phyloP scores from a whole-genome alignment of 257 asterid species.

The Nicotiana tabacum region DNA sequence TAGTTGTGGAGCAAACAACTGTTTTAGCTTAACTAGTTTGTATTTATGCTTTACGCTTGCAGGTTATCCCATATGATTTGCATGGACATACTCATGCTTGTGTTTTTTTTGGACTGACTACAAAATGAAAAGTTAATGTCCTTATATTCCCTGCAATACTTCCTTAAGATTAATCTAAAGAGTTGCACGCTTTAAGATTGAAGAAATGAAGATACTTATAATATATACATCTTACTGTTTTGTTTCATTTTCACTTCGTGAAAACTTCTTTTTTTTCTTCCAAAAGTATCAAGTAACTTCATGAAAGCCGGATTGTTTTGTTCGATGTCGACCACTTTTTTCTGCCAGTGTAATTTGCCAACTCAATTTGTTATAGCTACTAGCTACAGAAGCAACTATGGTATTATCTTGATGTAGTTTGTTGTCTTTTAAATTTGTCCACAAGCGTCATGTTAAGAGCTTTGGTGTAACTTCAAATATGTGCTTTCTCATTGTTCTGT shows the following conservation, averaged over 20 bases:
- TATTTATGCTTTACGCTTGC: background rate
- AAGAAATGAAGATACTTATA: background rate
- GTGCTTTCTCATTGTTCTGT: background rate
- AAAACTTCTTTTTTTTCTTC: background rate
- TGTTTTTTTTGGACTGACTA: background rate
- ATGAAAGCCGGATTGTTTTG: background rate
- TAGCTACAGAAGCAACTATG: background rate
- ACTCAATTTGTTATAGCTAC: background rate
- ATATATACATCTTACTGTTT: background rate
- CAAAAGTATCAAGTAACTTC: background rate
- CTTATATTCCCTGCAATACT: background rate
- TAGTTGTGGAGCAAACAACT: background rate
- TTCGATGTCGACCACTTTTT: background rate
- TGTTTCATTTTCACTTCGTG: background rate
- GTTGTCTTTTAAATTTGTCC: background rate
- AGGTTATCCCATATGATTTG: background rate
- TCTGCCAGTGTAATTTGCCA: background rate
- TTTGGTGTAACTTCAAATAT: background rate
- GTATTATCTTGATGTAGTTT: background rate
- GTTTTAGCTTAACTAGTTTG: background rate
- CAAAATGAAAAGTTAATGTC: background rate
- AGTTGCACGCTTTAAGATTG: background rate
- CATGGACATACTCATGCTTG: constrained; percentile 1
- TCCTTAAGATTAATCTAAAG: background rate
- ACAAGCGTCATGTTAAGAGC: background rate